Conservation (phyloP, 2,329 filamentous ascomycete genomes). For the Domatiomyces globalis region DNA sequence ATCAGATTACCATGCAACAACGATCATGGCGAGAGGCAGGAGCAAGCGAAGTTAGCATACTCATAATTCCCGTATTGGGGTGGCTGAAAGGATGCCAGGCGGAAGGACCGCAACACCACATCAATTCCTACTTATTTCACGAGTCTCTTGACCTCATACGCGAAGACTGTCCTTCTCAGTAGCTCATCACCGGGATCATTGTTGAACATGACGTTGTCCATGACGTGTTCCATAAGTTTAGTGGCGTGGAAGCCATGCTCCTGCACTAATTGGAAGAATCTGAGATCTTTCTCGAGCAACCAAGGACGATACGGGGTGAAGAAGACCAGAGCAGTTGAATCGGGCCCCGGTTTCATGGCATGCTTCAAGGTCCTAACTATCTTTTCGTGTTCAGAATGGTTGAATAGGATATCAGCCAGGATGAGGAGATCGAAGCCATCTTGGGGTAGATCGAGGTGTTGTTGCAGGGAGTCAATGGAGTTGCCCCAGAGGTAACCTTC, state of each 20-base stretch:
- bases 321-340: slow-evolving; percentile 64
- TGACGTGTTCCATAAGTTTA: slow-evolving; percentile 64
- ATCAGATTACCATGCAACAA: too few species aligned
- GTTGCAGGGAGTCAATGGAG: slow-evolving; percentile 44
- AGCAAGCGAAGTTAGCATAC: not conserved
- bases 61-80: not conserved
- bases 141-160: slow-evolving; percentile 46
- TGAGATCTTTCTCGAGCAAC: slow-evolving; percentile 70
- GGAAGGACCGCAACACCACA: slow-evolving; percentile 1
- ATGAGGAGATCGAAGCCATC: slow-evolving; percentile 62
- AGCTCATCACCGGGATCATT: slow-evolving; percentile 73
- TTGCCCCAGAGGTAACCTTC: slow-evolving; percentile 77
- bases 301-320: slow-evolving; percentile 91
- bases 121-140: slow-evolving; percentile 36
- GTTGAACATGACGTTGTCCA: slow-evolving; percentile 81
- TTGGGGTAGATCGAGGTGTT: slow-evolving; percentile 32
- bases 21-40: not conserved
- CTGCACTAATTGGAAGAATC: slow-evolving; percentile 67
- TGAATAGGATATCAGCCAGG: slow-evolving; percentile 79
- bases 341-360: slow-evolving; percentile 44
- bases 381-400: slow-evolving; percentile 72
- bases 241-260: slow-evolving; percentile 60
- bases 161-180: slow-evolving; percentile 67
- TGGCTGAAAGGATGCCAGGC: not conserved
- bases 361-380: slow-evolving; percentile 57